Evolutionary conservation across 352 stramenopile genomes (phyloP).

Genomic region (Phytophthora citricola): DNA sequence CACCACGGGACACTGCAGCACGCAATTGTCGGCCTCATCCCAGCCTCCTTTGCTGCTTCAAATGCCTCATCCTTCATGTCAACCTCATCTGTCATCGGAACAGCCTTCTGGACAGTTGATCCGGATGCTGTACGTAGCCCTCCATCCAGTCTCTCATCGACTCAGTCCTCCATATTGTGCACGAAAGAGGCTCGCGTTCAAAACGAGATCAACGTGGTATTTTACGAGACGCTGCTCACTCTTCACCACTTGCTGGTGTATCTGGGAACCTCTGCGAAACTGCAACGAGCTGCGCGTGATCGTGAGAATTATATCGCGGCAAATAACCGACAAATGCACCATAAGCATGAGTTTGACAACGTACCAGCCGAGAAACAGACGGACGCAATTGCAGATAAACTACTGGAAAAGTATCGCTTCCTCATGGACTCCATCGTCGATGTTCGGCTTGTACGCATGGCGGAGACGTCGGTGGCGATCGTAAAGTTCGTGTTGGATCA

Average conservation of each 20-base stretch:
- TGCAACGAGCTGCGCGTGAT: conserved; percentile 28
- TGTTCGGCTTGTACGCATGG: conserved; percentile 58
- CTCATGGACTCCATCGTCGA: conserved; percentile 77
- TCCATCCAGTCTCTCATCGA: conserved; percentile 36
- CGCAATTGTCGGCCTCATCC: conserved; percentile 64
- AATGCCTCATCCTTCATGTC: conserved; percentile 19
- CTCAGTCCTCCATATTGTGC: conserved; percentile 42
- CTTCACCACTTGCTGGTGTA: conserved; percentile 70
- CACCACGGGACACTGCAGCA: conserved; percentile 54
- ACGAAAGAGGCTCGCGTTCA: conserved; percentile 71
- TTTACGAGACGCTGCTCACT: conserved; percentile 72
- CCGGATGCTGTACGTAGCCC: conserved; percentile 25
- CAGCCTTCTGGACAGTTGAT: conserved; percentile 56
- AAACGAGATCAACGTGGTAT: conserved; percentile 73
- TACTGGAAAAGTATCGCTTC: conserved; percentile 71
- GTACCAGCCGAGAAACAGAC: conserved; percentile 43
- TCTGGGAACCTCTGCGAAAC: conserved; percentile 39
- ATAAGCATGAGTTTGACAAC: conserved; percentile 17
- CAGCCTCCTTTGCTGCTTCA: conserved; percentile 49
- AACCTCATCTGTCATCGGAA: conserved; percentile 26
- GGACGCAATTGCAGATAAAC: conserved; percentile 46
- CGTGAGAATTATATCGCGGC: conserved; percentile 33
- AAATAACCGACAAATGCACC: conserved; percentile 25
- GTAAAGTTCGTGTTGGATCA: conserved; percentile 64
- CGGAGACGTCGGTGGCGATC: conserved; percentile 64